These are phyloP conservation scores for Talaromyces verruculosus DNA, from an alignment of 2,329 filamentous ascomycete species.

Conservation along the genomic window DNA sequence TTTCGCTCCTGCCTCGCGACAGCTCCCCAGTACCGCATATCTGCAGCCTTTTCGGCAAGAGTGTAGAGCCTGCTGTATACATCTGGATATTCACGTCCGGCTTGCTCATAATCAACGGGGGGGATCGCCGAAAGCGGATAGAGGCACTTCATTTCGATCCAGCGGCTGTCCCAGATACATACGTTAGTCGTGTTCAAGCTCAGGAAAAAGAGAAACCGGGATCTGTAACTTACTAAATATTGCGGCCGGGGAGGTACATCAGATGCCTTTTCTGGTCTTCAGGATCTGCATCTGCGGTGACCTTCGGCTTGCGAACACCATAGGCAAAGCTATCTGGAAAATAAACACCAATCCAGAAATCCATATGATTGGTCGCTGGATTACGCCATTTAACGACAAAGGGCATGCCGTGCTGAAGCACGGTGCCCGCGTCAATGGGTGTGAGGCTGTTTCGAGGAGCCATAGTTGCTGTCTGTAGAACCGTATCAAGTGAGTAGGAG, in stretches of 20 bases:
- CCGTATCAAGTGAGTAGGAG: background rate
- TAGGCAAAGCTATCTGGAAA: background rate
- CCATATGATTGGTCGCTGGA: background rate
- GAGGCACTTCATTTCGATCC: conserved; percentile 20
- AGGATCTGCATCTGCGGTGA: conserved; percentile 3
- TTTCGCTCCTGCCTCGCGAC: conserved; percentile 14
- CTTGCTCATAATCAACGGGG: background rate
- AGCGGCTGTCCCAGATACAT: conserved; percentile 11
- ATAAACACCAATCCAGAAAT: conserved; percentile 15
- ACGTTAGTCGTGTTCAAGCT: background rate
- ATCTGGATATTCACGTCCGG: background rate
- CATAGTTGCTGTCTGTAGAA: background rate
- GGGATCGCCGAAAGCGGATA: conserved; percentile 10
- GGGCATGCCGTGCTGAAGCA: background rate
- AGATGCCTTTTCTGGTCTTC: background rate
- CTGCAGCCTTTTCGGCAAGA: background rate
- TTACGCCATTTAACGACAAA: conserved; percentile 18
- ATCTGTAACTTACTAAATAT: conserved; percentile 7
- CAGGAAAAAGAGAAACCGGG: background rate
- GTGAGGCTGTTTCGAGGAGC: background rate
- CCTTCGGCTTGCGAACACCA: background rate
- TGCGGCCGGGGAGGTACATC: conserved; percentile 21
- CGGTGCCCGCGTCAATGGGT: background rate
- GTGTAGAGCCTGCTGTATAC: conserved; percentile 7
- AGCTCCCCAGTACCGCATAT: conserved; percentile 15